Percentiles rank a stretch among this genome's conserved stretches.
phyloP scores from a whole-genome alignment of 306 rosid species.

The Sesbania bispinosa region DNA sequence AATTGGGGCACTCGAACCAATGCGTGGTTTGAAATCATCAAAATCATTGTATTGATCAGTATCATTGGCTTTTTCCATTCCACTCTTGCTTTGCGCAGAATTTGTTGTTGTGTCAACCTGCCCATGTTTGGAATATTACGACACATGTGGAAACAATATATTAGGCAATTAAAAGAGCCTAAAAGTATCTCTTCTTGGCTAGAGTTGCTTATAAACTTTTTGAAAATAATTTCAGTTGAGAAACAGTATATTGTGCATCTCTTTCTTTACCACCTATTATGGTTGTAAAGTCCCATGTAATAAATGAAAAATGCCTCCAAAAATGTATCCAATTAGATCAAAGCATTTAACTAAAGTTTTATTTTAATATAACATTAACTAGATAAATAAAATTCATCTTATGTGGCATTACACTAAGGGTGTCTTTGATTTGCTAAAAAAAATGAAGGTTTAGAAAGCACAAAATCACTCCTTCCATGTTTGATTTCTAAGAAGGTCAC shows the following conservation, averaged over 20 bases:
- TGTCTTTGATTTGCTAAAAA: no score
- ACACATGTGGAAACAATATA: not conserved
- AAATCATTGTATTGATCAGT: slow-evolving; percentile 18
- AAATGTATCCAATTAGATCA: not conserved
- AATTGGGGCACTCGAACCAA: slow-evolving; percentile 43
- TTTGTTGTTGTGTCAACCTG: slow-evolving; percentile 29
- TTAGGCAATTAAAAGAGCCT: not conserved
- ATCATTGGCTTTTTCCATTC: slow-evolving; percentile 22
- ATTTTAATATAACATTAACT: no score
- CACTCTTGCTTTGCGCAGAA: slow-evolving; percentile 7
- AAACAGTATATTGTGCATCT: no score
- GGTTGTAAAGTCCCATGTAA: not conserved
- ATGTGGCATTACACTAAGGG: no score
- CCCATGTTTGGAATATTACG: slow-evolving; percentile 30
- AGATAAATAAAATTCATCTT: no score
- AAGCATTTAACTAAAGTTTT: no score
- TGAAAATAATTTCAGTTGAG: no score
- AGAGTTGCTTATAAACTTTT: no score
- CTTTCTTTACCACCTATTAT: not conserved
- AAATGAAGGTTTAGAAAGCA: no score
- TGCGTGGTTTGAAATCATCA: slow-evolving; percentile 16
- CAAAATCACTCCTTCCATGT: no score
- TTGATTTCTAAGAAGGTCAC: no score
- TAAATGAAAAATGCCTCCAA: not conserved
- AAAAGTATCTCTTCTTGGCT: not conserved